Evolutionary conservation across 257 asterid species (phyloP).

Genomic region (Jacaranda copaia): DNA sequence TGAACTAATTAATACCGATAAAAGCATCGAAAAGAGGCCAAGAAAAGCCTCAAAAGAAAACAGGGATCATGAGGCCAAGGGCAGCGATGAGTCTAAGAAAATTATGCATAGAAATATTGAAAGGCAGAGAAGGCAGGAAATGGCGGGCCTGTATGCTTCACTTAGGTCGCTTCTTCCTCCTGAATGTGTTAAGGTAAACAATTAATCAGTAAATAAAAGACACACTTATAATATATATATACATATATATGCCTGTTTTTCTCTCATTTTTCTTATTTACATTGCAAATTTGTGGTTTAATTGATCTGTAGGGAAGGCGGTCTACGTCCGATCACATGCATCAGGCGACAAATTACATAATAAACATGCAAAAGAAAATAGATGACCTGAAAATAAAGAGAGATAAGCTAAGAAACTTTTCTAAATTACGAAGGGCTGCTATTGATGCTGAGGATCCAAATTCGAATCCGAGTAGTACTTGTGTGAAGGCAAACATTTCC

Average conservation of each 20-base stretch:
- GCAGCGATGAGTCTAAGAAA: constrained; percentile 36
- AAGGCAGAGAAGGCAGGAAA: constrained; percentile 67
- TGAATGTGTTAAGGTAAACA: constrained; percentile 59
- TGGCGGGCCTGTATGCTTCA: constrained; percentile 54
- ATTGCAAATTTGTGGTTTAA: not conserved
- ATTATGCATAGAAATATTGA: constrained; percentile 54
- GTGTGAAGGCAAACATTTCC: constrained; percentile 35
- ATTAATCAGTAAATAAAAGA: too few species aligned
- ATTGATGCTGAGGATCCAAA: not conserved
- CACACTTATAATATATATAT: not conserved
- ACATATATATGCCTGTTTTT: not conserved
- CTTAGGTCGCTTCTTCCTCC: constrained; percentile 64
- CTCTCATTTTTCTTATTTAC: not conserved
- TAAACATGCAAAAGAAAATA: constrained; percentile 43
- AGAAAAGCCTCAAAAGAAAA: not conserved
- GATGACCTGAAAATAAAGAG: constrained; percentile 42
- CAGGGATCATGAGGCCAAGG: not conserved
- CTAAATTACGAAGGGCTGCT: not conserved
- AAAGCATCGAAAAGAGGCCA: constrained; percentile 7
- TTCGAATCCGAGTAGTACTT: not conserved
- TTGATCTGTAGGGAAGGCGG: constrained; percentile 54
- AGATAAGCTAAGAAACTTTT: constrained; percentile 37
- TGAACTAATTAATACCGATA: not conserved
- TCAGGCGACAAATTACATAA: constrained; percentile 54
- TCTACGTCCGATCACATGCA: constrained; percentile 54